Evolutionary conservation across 345 rosid genomes (phyloP).

Genomic region (Reutealis trisperma): DNA sequence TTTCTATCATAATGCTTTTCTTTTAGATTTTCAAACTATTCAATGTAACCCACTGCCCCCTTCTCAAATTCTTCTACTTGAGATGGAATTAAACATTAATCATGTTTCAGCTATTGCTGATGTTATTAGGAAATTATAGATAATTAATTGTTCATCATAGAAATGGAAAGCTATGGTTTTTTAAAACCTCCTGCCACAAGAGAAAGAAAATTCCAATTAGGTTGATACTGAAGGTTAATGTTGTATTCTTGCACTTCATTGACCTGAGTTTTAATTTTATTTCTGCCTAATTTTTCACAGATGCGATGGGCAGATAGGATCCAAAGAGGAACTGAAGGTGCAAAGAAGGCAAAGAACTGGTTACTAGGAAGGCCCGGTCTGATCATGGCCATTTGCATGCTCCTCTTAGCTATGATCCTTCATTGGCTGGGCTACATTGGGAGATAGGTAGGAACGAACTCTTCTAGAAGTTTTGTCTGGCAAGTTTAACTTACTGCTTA

Average conservation of each 20-base stretch:
- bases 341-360: constrained; percentile 90
- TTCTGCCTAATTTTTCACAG: constrained; percentile 39
- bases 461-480: neutral
- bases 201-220: neutral
- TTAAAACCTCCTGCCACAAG: neutral
- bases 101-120: neutral
- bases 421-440: constrained; percentile 80
- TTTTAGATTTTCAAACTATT: neutral
- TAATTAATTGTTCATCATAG: neutral
- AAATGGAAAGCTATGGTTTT: neutral
- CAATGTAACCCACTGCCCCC: neutral
- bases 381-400: constrained; percentile 78
- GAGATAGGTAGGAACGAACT: constrained; percentile 34
- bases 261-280: neutral
- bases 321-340: constrained; percentile 73
- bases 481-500: neutral
- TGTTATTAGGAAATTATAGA: neutral
- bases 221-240: neutral
- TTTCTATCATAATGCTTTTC: neutral
- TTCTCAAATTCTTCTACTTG: too few relatives aligned
- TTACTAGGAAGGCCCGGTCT: constrained; percentile 78
- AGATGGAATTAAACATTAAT: neutral
- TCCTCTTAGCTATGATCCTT: constrained; percentile 77
- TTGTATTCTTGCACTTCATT: neutral
- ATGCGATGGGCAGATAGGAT: constrained; percentile 89